phyloP scores from a whole-genome alignment of 192 early-diverging fungal genomes.

The Cladochytrium replicatum region DNA sequence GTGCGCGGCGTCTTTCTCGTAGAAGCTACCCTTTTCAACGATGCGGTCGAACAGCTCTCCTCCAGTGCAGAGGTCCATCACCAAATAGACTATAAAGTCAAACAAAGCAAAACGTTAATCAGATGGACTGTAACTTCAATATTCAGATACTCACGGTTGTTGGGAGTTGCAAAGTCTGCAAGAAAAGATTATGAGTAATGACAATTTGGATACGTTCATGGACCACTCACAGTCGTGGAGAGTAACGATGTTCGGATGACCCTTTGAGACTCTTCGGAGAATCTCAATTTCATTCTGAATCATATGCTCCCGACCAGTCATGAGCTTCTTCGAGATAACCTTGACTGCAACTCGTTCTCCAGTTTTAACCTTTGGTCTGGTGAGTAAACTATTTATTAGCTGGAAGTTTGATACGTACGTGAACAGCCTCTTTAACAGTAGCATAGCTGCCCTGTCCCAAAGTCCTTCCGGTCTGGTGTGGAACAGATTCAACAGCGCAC shows the following conservation, averaged over 20 bases:
- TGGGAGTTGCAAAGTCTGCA: constrained; percentile 42
- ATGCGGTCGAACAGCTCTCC: constrained; percentile 86
- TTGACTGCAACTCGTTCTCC: constrained; percentile 79
- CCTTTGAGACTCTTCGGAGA: constrained; percentile 57
- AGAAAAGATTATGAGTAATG: constrained; percentile 26
- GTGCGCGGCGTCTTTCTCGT: constrained; percentile 68
- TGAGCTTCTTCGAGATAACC: constrained; percentile 79
- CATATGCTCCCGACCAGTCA: constrained; percentile 75
- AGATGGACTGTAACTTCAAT: neutral
- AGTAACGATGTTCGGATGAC: constrained; percentile 84
- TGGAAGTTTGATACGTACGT: constrained; percentile 13
- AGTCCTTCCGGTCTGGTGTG: constrained; percentile 39
- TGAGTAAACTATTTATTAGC: neutral
- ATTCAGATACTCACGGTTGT: constrained; percentile 30
- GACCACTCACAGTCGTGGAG: constrained; percentile 64
- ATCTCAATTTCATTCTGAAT: constrained; percentile 87
- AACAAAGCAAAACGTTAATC: constrained; percentile 22
- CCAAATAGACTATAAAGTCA: constrained; percentile 23
- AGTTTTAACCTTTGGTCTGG: constrained; percentile 41
- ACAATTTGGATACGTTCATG: neutral
- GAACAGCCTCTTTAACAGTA: constrained; percentile 40
- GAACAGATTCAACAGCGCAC: too few relatives aligned
- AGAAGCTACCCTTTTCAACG: constrained; percentile 65
- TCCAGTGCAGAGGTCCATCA: constrained; percentile 53
- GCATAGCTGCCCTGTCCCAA: constrained; percentile 42